Conservation (phyloP, 495 filamentous ascomycete genomes). For the Echria macrotheca region DNA sequence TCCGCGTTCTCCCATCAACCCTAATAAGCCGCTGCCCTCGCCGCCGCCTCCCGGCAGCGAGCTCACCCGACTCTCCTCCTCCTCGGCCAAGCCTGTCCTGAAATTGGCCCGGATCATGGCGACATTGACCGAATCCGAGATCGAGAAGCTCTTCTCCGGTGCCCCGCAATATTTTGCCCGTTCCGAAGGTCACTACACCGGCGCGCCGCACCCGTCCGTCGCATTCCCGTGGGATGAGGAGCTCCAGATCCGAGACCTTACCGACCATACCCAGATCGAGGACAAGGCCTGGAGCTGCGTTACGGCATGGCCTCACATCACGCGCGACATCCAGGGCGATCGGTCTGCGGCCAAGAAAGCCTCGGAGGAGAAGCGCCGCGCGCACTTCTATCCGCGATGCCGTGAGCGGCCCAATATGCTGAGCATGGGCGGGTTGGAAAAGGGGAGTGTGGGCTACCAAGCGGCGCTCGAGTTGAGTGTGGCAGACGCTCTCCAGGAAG, state of each 20-base stretch:
- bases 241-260: slow-evolving; percentile 54
- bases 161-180: slow-evolving; percentile 66
- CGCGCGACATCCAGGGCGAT: slow-evolving; percentile 36
- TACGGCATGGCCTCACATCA: slow-evolving; percentile 48
- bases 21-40: slow-evolving; percentile 49
- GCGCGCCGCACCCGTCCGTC: slow-evolving; percentile 57
- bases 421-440: slow-evolving; percentile 64
- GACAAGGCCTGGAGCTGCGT: slow-evolving; percentile 50
- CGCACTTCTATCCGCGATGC: slow-evolving; percentile 54
- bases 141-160: slow-evolving; percentile 69
- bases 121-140: slow-evolving; percentile 53
- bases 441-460: slow-evolving; percentile 69
- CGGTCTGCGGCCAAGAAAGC: slow-evolving; percentile 30
- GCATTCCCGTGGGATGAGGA: slow-evolving; percentile 67
- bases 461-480: slow-evolving; percentile 65
- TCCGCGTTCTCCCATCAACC: slow-evolving; percentile 36
- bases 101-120: slow-evolving; percentile 50
- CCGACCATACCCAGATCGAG: slow-evolving; percentile 54
- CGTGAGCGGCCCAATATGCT: slow-evolving; percentile 68
- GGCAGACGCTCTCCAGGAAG: slow-evolving; percentile 54
- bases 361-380: slow-evolving; percentile 37
- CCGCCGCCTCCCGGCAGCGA: slow-evolving; percentile 45
- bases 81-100: slow-evolving; percentile 35
- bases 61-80: slow-evolving; percentile 32
- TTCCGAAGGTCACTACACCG: slow-evolving; percentile 48